Evolutionary conservation across 169 alveolate species (phyloP), one percentile per base, ranked within the genome.

Genomic region (Plasmodium sp.): DNA sequence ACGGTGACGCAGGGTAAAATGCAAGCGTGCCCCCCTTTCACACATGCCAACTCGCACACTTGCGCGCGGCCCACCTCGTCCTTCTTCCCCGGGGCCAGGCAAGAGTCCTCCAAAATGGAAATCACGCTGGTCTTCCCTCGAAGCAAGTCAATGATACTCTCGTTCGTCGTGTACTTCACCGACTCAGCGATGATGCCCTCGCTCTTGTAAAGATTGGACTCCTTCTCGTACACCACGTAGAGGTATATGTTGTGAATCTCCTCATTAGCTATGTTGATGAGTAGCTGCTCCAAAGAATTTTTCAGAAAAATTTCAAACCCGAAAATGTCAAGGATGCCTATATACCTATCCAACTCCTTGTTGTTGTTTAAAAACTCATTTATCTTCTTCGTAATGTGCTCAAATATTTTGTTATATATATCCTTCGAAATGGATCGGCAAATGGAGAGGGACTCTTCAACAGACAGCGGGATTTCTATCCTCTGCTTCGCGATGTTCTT

Each of bases 181-280:
- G 92, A 81, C 41, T 81, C 95, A 18, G 84, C n/a, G 56, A 73
- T 6, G 36, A 92, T 92, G 5, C 92, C 95, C 79, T 92, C 95
- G 10, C 41, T 54, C 58, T 92, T 92, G 79, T 92, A 92, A 33
- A 92, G 62, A 12, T 92, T 73, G 2, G 92, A 71, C 75, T 92
- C 95, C 7, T 79, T 81, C 83, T 92, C 95, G 72, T 82, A 92
- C 36, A 92, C 95, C 33, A 92, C 84, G 45, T 33, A 81, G 18
- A 92, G 43, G 79, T 82, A 92, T 82, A 82, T 92, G 77, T 83
- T 92, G 56, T 92, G 95, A 72, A 92, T 81, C 79, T 82, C 92
- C 95, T 99, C 99, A 97, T 99, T 99, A 12, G 99, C 99, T 93
- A 98, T 98, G 95, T 99, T 99, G 80, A 99, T 99, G 95, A 99